Base-by-base conservation (phyloP, 2,329 filamentous ascomycete genomes). In the Diaporthe citriasiana region DNA sequence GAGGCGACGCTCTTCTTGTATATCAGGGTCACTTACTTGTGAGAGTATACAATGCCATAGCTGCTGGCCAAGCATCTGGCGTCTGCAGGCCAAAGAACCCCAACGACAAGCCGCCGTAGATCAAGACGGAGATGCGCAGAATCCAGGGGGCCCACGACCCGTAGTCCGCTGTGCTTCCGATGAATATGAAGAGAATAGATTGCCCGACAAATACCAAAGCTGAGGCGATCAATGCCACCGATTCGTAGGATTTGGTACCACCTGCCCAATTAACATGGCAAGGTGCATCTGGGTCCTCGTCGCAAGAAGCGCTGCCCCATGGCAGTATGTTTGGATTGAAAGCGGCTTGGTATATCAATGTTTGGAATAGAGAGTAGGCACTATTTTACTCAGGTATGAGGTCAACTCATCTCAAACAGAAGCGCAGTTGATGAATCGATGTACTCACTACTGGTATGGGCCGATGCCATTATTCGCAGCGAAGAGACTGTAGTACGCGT, bases 91-190 rank as follows among this genome's bases (percentile, higher is more conserved):
- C 63, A 8, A 68, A 68, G 47, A 53, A 68, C 0, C 63, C 63
- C 8, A 68, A n/a, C 15, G 63, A 68, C 1, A 68, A 40, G 9
- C 47, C 47, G 5, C 63, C 63, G 25, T 68, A 68, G 47, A 68
- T 22, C 63, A 68, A 1, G 5, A 68, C 47, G 5, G 22, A 27
- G n/a, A 68, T 30, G 4, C 63, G 63, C 63, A 68, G 10, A n/a
- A 68, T 53, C 63, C 63, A 68, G 2, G 63, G 63, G 4, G 63
- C 63, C 63, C 63, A 68, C 1, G 45, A 27, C 7, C 63, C 63
- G n/a, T 68, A 68, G 63, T 68, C 63, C 2, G 63, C 63, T 2
- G 63, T 68, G 47, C 63, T 68, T 8, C 63, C 63, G 47, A 68
- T 68, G 63, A 68, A 68, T n/a, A 68, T 53, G 47, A 68, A 68